phyloP scores from a whole-genome alignment of 148 eudicot species.

The Mesembryanthemum crystallinum region DNA sequence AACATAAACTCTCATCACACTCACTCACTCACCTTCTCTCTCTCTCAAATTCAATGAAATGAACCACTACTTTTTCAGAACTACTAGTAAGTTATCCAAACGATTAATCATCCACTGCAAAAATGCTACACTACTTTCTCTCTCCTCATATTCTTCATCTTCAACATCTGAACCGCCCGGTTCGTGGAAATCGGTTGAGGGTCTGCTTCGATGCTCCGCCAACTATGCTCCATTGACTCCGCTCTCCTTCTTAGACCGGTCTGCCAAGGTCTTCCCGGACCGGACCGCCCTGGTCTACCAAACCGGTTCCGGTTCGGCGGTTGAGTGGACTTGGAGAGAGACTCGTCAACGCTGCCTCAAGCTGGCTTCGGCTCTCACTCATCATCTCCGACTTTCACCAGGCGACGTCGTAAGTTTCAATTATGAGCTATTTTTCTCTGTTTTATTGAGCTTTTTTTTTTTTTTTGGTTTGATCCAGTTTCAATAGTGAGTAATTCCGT shows the following conservation, averaged over 20 bases:
- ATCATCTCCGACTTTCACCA: constrained; percentile 25
- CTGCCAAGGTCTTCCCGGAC: constrained; percentile 40
- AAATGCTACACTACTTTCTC: neutral
- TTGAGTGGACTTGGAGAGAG: constrained; percentile 32
- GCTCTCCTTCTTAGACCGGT: constrained; percentile 37
- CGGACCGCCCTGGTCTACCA: constrained; percentile 36
- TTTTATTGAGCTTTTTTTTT: neutral
- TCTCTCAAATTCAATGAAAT: neutral
- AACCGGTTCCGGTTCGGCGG: constrained; percentile 2
- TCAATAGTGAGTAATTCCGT: too few species aligned
- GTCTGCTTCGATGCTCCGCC: constrained; percentile 33
- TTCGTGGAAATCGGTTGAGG: constrained; percentile 24
- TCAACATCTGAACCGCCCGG: constrained; percentile 3
- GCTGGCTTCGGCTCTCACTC: constrained; percentile 41
- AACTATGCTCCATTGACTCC: constrained; percentile 37
- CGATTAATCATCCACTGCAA: neutral
- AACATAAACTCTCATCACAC: neutral
- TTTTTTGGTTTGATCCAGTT: too few species aligned
- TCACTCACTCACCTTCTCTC: neutral
- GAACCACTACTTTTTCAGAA: neutral
- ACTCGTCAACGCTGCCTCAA: constrained; percentile 38
- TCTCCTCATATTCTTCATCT: neutral
- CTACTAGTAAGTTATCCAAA: neutral
- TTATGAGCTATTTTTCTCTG: neutral
- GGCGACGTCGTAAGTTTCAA: constrained; percentile 36